Conservation (phyloP, 352 stramenopile genomes). For the Phytophthora fragariaefolia region DNA sequence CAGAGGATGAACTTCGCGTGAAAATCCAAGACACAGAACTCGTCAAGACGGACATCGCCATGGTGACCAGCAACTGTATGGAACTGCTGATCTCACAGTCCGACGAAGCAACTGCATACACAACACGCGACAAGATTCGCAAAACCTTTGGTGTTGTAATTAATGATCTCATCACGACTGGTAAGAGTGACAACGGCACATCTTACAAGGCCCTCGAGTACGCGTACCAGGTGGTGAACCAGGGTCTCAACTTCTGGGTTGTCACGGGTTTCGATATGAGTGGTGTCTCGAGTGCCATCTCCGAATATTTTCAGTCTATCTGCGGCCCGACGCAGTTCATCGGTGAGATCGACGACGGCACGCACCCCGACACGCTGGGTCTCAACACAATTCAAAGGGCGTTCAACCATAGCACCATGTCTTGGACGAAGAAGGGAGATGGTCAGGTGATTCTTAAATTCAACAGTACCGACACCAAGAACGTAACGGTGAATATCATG, state of each 20-base stretch:
- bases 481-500: conserved; percentile 59
- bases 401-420: conserved; percentile 44
- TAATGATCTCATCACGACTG: conserved; percentile 30
- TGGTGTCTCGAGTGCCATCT: conserved; percentile 34
- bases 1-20: conserved; percentile 35
- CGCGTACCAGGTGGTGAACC: conserved; percentile 18
- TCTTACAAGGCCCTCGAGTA: conserved; percentile 21
- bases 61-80: conserved; percentile 41
- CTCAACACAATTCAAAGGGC: conserved; percentile 47
- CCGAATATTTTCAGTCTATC: conserved; percentile 40
- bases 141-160: conserved; percentile 38
- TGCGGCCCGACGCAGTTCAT: conserved; percentile 48
- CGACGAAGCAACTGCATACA: conserved; percentile 26
- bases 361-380: conserved; percentile 44
- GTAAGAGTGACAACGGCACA: conserved; percentile 31
- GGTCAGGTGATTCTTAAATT: conserved; percentile 52
- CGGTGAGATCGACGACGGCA: conserved; percentile 53
- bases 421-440: conserved; percentile 52
- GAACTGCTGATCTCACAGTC: conserved; percentile 30
- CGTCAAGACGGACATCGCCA: conserved; percentile 41
- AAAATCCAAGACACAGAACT: conserved; percentile 39
- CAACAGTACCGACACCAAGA: conserved; percentile 47
- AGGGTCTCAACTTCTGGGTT: conserved; percentile 24
- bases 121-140: conserved; percentile 28
- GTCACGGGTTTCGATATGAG: conserved; percentile 32